phyloP scores from a whole-genome alignment of 2,329 filamentous ascomycete genomes.

The Penicillium psychrosexuale region DNA sequence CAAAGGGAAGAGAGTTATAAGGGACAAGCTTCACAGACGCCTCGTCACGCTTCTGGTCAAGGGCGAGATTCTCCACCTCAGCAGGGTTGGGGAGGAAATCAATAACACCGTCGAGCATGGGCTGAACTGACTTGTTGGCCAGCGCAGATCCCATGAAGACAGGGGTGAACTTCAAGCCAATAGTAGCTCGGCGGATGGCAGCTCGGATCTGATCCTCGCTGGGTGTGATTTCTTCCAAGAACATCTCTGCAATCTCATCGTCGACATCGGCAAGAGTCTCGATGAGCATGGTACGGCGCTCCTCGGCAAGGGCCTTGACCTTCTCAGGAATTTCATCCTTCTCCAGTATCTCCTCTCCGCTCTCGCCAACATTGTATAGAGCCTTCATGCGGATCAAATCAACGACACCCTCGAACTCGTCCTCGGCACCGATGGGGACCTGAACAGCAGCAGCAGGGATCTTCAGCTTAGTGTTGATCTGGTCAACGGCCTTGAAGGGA shows the following conservation, averaged over 20 bases:
- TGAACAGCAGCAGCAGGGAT: slow-evolving; percentile 90
- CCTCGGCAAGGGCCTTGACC: slow-evolving; percentile 68
- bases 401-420: slow-evolving; percentile 87
- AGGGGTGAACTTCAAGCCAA: slow-evolving; percentile 82
- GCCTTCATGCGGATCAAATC: slow-evolving; percentile 90
- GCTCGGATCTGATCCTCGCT: slow-evolving; percentile 80
- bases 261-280: slow-evolving; percentile 97
- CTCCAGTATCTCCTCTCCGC: slow-evolving; percentile 72
- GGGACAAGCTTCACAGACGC: slow-evolving; percentile 81
- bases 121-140: slow-evolving; percentile 91
- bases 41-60: slow-evolving; percentile 78
- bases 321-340: slow-evolving; percentile 81
- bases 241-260: slow-evolving; percentile 94
- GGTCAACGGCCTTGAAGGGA: slow-evolving; percentile 94
- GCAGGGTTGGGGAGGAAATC: slow-evolving; percentile 92
- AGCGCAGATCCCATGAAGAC: slow-evolving; percentile 96
- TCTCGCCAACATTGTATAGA: slow-evolving; percentile 83
- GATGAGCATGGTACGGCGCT: slow-evolving; percentile 81
- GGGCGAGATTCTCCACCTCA: slow-evolving; percentile 82
- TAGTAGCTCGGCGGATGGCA: slow-evolving; percentile 88
- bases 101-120: slow-evolving; percentile 93
- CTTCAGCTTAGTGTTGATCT: slow-evolving; percentile 95
- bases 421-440: slow-evolving; percentile 88
- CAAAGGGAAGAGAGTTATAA: slow-evolving; percentile 90
- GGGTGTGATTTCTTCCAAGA: slow-evolving; percentile 81